Evolutionary conservation across 2,329 filamentous ascomycete genomes (phyloP).

Genomic region (Helotiales sp.): DNA sequence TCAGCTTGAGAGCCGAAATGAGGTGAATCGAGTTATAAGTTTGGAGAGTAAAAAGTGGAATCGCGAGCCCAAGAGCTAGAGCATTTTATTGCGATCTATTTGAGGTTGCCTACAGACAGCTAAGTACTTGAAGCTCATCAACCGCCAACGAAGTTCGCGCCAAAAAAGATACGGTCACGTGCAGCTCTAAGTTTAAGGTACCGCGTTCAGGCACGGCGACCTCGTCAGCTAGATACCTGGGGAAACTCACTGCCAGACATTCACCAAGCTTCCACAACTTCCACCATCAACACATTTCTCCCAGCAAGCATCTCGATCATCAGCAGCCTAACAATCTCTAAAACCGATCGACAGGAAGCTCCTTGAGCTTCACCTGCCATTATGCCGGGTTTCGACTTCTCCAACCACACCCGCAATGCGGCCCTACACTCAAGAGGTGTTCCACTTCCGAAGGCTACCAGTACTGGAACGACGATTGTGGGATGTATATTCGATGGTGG

Average conservation of each 20-base stretch:
- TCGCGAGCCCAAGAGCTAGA: background rate
- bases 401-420: slow-evolving; percentile 99
- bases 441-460: slow-evolving; percentile 95
- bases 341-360: slow-evolving; percentile 15
- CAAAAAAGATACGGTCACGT: background rate
- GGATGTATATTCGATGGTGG: slow-evolving; percentile 96
- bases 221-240: slow-evolving; percentile 7
- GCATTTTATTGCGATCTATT: background rate
- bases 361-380: slow-evolving; percentile 45
- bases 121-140: too few species aligned
- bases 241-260: background rate
- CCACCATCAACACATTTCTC: background rate
- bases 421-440: slow-evolving; percentile 93
- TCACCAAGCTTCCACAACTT: background rate
- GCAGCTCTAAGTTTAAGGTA: background rate
- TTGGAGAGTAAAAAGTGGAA: background rate
- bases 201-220: slow-evolving; percentile 16
- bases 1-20: background rate
- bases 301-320: background rate
- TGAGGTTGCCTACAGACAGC: background rate
- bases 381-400: slow-evolving; percentile 99
- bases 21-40: background rate
- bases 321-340: background rate
- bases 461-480: slow-evolving; percentile 98
- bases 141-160: background rate